A percentile compares a stretch with the other conserved stretches of the same genome.
phyloP scores from a whole-genome alignment of 257 asterid genomes.

The Parsonsia alboflavescens region DNA sequence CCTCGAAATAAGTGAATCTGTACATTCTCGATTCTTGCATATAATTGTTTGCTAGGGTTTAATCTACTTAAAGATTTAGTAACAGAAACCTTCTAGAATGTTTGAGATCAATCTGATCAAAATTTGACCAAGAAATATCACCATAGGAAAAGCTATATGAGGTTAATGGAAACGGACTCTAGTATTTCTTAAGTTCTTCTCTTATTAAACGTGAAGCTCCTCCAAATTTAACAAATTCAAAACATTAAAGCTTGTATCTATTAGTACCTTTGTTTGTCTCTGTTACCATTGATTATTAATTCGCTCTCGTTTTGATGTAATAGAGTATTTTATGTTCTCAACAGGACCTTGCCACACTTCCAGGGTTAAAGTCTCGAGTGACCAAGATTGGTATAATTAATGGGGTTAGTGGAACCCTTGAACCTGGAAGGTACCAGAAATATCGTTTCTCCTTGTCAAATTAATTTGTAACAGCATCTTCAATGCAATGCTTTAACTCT shows the following conservation, averaged over 20 bases:
- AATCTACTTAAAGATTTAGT: not conserved
- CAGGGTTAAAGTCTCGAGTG: conserved; percentile 42
- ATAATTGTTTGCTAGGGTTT: not conserved
- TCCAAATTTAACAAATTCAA: no score
- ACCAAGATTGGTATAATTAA: conserved; percentile 47
- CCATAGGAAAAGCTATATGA: no score
- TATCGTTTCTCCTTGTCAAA: not conserved
- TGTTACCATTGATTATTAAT: not conserved
- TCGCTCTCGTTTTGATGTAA: not conserved
- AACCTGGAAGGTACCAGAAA: conserved; percentile 55
- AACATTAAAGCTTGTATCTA: no score
- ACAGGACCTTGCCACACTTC: conserved; percentile 48
- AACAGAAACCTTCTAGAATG: not conserved
- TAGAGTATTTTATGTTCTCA: conserved; percentile 8
- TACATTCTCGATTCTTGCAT: not conserved
- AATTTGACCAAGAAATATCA: no score
- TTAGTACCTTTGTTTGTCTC: no score
- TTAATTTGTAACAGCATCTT: not conserved
- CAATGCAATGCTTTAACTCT: no score
- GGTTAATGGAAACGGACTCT: no score
- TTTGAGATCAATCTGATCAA: no score
- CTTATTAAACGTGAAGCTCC: no score
- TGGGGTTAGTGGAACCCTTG: conserved; percentile 52
- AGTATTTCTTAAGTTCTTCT: no score
- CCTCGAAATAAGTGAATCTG: no score